phyloP scores from a whole-genome alignment of 768 basidiomycete species.

The Tulasnella sp. region DNA sequence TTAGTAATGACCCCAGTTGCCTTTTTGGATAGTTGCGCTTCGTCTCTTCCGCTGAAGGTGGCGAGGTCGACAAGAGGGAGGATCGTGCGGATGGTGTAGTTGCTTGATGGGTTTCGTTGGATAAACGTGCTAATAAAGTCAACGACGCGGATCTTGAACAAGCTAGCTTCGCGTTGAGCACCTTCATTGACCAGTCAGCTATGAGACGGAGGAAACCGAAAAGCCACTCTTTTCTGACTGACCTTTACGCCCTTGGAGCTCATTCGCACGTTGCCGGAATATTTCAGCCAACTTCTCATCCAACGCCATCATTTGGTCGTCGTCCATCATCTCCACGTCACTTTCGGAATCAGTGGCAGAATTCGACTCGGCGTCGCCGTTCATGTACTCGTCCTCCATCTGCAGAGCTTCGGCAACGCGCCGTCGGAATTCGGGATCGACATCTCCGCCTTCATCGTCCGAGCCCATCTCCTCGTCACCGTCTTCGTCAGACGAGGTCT shows the following conservation, averaged over 20 bases:
- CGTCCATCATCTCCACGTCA: constrained; percentile 71
- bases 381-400: constrained; percentile 30
- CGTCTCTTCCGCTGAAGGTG: constrained; percentile 52
- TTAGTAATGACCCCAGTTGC: constrained; percentile 64
- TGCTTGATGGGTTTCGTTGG: constrained; percentile 64
- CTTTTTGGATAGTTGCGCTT: constrained; percentile 82
- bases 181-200: constrained; percentile 36
- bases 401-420: constrained; percentile 40
- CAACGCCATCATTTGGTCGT: constrained; percentile 96
- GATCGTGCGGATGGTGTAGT: constrained; percentile 52
- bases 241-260: constrained; percentile 46
- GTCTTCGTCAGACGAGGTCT: constrained; percentile 3
- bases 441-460: constrained; percentile 28
- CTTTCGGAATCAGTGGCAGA: constrained; percentile 47
- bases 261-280: constrained; percentile 60
- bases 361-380: constrained; percentile 47
- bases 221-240: neutral
- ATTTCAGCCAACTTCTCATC: constrained; percentile 85
- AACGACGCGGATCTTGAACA: constrained; percentile 92
- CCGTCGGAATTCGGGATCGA: constrained; percentile 43
- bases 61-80: constrained; percentile 68
- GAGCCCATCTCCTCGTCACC: constrained; percentile 25
- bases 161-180: constrained; percentile 76
- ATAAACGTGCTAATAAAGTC: constrained; percentile 85
- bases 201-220: neutral